Evolutionary conservation across 495 filamentous ascomycete species (phyloP), one percentile per base, ranked within the genome.

Genomic region (Hypoxylon fuscum): DNA sequence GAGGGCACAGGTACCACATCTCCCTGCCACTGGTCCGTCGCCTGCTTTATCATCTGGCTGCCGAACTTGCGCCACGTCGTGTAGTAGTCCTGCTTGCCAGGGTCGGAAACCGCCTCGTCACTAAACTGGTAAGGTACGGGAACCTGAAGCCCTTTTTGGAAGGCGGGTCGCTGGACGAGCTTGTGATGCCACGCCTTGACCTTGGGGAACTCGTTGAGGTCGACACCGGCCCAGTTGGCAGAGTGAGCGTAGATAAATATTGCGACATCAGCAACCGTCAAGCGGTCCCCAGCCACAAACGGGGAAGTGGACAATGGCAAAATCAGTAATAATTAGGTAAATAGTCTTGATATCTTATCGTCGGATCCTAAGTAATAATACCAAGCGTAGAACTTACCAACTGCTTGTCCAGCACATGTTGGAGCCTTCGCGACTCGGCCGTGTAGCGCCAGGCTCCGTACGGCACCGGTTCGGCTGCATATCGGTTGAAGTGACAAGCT

Each of bases 131-230:
- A 61, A 15, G 40, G 40, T 20, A 53, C 25, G 1, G 91, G 90
- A 17, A 93, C 83, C 75, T 86, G 77, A 1, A 83, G 72, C 0
- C 89, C 91, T 77, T 83, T 89, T 78, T 90, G 77, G 6, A 89
- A 82, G 2, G 79, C 91, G 18, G 81, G 79, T 7, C 90, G 74
- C 42, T 76, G 76, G 12, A 74, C 71, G 75, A 93, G 79, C n/a
- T 81, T 70, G 43, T 87, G 76, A 59, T 81, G 77, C 77, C 90
- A 91, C 10, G 83, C 81, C 67, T 84, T 81, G 37, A 85, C 67
- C 21, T 79, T 72, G 9, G 89, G 89, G 74, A 92, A 94, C 66
- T 90, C 81, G 7, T 83, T 77, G 48, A 92, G 82, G 32, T 91
- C 87, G 1, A 92, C 61, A 15, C 86, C 88, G 1, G 27, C 40